Conservation (phyloP, 805 yeast genomes). For the Candida krabiensis region DNA sequence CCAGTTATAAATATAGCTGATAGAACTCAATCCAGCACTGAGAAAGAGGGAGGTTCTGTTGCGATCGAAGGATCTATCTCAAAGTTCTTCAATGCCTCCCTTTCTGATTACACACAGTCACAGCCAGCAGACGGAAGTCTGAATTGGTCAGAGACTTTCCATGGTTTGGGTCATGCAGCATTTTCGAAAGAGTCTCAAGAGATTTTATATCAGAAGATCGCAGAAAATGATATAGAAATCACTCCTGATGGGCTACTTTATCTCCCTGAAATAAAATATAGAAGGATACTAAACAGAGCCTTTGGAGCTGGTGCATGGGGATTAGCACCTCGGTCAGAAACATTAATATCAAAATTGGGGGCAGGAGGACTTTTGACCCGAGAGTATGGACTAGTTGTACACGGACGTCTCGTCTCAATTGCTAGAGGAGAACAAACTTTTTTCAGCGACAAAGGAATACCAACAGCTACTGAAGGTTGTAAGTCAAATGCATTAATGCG, state of each 20-base stretch:
- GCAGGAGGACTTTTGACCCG: conserved; percentile 60
- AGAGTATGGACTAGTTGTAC: conserved; percentile 85
- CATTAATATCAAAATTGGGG: conserved; percentile 60
- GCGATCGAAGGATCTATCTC: conserved; percentile 16
- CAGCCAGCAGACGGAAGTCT: conserved; percentile 26
- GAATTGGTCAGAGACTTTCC: conserved; percentile 87
- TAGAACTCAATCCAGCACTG: conserved; percentile 2
- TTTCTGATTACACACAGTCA: conserved; percentile 25
- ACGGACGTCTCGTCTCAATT: conserved; percentile 84
- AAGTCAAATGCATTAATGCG: conserved; percentile 96
- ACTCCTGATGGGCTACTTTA: conserved; percentile 94
- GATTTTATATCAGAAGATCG: conserved; percentile 62
- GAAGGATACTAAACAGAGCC: conserved; percentile 83
- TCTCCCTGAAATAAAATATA: conserved; percentile 92
- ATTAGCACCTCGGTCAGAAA: conserved; percentile 86
- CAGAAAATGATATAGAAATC: conserved; percentile 77
- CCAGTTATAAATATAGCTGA: conserved; percentile 27
- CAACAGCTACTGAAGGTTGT: conserved; percentile 97
- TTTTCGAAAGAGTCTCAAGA: conserved; percentile 62
- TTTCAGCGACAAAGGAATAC: conserved; percentile 80
- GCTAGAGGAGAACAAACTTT: conserved; percentile 97
- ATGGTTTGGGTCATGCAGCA: conserved; percentile 80
- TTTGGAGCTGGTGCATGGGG: conserved; percentile 99
- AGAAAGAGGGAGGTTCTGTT: conserved; percentile 1
- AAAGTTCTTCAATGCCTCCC: conserved; percentile 19